Evolutionary conservation across 805 yeast genomes (phyloP), one percentile per base, ranked within the genome.

Genomic region (Kazachstania taianensis): DNA sequence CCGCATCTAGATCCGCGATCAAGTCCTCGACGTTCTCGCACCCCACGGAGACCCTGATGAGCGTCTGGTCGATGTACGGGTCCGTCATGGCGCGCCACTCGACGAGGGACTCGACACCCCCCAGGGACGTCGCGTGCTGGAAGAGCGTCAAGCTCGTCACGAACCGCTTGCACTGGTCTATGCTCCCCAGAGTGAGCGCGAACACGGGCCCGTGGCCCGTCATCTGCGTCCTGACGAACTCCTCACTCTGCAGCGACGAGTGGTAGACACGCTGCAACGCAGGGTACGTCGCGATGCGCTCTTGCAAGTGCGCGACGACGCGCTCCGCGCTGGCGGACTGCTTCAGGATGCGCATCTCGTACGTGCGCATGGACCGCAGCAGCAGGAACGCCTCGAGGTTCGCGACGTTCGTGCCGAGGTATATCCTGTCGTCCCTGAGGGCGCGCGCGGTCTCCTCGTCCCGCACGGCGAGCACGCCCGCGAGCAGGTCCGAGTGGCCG

Each of bases 401-500:
- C 2, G 78, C 85, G 42, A 82, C 74, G 44, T 77, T 83, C 1
- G 94, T 76, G 26, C 96, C 96, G 37, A 86, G 59, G 41, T 66
- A 69, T 7, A 75, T 57, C 48, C 97, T 69, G 47, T 87, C 96
- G 0, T 53, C 57, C 5, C 66, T 57, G 41, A 87, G 65, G 29
- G 62, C 51, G 16, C 61, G 46, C 38, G 70, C 69, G 5, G 66
- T 66, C 2, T 62, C 57, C 7, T 50, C 45, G 41, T 73, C 73
- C 52, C 78, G 77, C n/a, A 81, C 76, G 14, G 78, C 74, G 14
- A 86, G 59, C 9, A 80, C 65, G 23, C 97, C 96, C 5, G 94
- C 86, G 34, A 87, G 64, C 29, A 86, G 62, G 56, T 87, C 96
- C 5, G 94, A 82, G 59, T 87, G 96, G n/a, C 97, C 96, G 27